Evolutionary conservation across 1,284 basidiomycete genomes (phyloP), one percentile per base, ranked within the genome.

Genomic region (Sutorius eximius): DNA sequence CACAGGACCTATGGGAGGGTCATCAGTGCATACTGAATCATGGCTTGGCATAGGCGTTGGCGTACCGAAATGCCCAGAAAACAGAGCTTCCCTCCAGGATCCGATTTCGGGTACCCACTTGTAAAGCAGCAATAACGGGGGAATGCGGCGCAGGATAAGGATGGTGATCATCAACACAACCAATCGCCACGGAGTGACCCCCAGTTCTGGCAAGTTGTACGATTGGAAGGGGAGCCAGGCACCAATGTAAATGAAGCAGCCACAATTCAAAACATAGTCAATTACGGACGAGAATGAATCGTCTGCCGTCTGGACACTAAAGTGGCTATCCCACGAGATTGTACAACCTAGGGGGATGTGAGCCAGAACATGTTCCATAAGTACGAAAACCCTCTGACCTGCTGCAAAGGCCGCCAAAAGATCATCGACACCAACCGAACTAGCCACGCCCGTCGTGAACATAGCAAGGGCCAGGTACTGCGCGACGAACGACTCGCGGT

Each of bases 311-410:
- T 93, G 88, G 42, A 78, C 76, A 66, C 91, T 91, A 75, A 96
- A 97, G 68, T 94, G 83, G 37, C 93, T 89, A 67, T 98, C 94
- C 95, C 95, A 98, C 2, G 93, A 93, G 61, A 97, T 89, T 0
- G 95, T 93, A 52, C 82, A 87, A 2, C 87, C 87, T 89, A 45
- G 46, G 29, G 9, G 43, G 8, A 6, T 18, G n/a, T 57, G 38
- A 54, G 57, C 45, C 27, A 29, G 6, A 15, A 36, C 9, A n/a
- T 16, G 12, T 16, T 7, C 38, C 9, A 42, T 5, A 37, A 42
- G 15, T 3, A 40, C 20, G 13, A 45, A 49, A 20, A 7, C 5
- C 6, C n/a, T 58, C 73, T 42, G 49, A 77, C 95, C 95, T 66
- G 93, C 95, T 29, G 94, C 94, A 68, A 98, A 98, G 0, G 93